Conservation (phyloP, 1,284 basidiomycete species). For the Spongiforma sp. region DNA sequence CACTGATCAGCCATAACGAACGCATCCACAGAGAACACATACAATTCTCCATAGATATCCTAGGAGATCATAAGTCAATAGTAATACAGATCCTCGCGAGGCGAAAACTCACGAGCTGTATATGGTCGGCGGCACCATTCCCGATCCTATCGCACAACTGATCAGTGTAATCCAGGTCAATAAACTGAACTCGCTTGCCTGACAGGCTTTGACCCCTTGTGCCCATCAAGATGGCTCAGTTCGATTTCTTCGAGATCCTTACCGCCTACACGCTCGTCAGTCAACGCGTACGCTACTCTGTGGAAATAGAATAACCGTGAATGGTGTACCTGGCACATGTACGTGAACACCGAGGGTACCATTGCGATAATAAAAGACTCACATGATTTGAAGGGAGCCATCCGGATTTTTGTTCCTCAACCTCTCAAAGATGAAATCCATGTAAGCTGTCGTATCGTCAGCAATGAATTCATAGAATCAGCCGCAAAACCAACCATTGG, state of each 20-base stretch:
- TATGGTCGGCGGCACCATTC: constrained; percentile 88
- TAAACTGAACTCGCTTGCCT: constrained; percentile 40
- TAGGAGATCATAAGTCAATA: constrained; percentile 33
- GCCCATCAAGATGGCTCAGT: constrained; percentile 83
- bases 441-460: constrained; percentile 62
- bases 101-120: constrained; percentile 70
- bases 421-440: constrained; percentile 89
- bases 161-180: constrained; percentile 3
- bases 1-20: constrained; percentile 6
- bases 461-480: neutral
- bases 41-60: constrained; percentile 94
- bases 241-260: constrained; percentile 88
- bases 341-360: neutral
- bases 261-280: constrained; percentile 51
- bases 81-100: neutral
- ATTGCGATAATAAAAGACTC: constrained; percentile 20
- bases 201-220: constrained; percentile 83
- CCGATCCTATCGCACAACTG: constrained; percentile 62
- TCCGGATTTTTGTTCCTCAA: constrained; percentile 84
- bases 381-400: constrained; percentile 92
- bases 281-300: neutral
- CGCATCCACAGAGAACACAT: constrained; percentile 25
- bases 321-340: constrained; percentile 67
- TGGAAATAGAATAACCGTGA: constrained; percentile 55
- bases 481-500: constrained; percentile 59